These are phyloP conservation scores for Coccomyxa sp. DNA, from an alignment of 139 green algal genomes.

Conservation along the genomic window DNA sequence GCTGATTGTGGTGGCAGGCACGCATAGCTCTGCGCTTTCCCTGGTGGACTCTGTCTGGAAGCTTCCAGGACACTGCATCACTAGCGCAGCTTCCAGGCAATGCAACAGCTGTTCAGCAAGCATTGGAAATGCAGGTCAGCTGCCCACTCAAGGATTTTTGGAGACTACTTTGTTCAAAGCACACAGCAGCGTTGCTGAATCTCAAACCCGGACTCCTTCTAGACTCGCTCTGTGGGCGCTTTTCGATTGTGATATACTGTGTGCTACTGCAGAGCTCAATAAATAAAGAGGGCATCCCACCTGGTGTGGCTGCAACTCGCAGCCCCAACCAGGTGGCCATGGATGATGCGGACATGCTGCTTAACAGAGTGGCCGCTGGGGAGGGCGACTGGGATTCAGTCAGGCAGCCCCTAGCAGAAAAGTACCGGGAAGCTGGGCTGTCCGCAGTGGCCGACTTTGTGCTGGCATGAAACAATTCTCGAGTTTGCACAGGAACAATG, in stretches of 20 bases:
- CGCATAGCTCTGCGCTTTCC: slow-evolving; percentile 58
- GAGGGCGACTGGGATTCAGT: slow-evolving; percentile 40
- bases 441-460: slow-evolving; percentile 35
- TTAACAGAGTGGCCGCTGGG: slow-evolving; percentile 40
- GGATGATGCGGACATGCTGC: slow-evolving; percentile 29
- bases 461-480: not conserved
- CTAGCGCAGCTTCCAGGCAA: slow-evolving; percentile 33
- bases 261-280: not conserved
- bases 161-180: not conserved
- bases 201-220: not conserved
- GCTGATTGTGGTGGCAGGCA: slow-evolving; percentile 17
- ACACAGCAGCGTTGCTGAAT: not conserved
- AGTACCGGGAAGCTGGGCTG: slow-evolving; percentile 29
- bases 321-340: slow-evolving; percentile 19
- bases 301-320: not conserved
- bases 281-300: not conserved
- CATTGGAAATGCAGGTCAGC: slow-evolving; percentile 29
- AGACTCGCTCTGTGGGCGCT: not conserved
- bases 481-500: not conserved
- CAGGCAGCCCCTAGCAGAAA: slow-evolving; percentile 22
- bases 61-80: slow-evolving; percentile 29
- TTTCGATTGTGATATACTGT: not conserved
- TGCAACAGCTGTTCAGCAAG: slow-evolving; percentile 9
- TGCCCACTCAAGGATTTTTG: not conserved
- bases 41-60: slow-evolving; percentile 63